Evolutionary conservation across 2,329 filamentous ascomycete genomes (phyloP).

Genomic region (Cordyceps fumosorosea): DNA sequence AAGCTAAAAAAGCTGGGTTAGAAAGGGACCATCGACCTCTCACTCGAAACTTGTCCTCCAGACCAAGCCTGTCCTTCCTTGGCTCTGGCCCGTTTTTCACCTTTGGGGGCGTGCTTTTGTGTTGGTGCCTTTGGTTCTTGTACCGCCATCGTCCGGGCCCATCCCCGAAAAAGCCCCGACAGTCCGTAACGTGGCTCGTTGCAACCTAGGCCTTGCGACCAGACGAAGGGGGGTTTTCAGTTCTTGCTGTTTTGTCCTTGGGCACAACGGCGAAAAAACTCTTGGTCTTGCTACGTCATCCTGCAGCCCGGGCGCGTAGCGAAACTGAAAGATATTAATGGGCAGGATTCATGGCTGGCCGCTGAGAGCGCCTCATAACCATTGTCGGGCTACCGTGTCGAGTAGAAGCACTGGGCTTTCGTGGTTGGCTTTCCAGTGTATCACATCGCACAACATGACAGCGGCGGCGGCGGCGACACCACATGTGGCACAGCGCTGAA

Average conservation of each 20-base stretch:
- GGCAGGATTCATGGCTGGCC: neutral
- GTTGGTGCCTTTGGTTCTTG: neutral
- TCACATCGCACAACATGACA: conserved; percentile 2
- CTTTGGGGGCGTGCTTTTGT: neutral
- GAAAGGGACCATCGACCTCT: neutral
- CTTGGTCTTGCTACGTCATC: neutral
- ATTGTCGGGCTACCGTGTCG: neutral
- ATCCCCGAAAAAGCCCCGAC: neutral
- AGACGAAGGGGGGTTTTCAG: neutral
- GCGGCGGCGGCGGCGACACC: neutral
- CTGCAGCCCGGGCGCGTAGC: conserved; percentile 1
- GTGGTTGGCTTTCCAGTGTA: neutral
- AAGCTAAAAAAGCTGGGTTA: neutral
- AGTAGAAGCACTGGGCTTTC: neutral
- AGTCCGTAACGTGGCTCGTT: neutral
- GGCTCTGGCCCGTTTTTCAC: neutral
- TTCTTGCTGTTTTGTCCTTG: neutral
- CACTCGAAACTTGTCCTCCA: too few species aligned
- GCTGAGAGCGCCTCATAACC: neutral
- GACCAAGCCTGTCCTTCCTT: neutral
- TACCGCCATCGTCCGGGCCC: neutral
- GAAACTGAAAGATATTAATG: neutral
- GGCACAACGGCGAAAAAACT: neutral
- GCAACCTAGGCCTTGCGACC: neutral
- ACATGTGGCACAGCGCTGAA: neutral